These are phyloP conservation scores for Plenodomus biglobosus DNA, from an alignment of 2,329 filamentous ascomycete genomes.

Conservation along the genomic window DNA sequence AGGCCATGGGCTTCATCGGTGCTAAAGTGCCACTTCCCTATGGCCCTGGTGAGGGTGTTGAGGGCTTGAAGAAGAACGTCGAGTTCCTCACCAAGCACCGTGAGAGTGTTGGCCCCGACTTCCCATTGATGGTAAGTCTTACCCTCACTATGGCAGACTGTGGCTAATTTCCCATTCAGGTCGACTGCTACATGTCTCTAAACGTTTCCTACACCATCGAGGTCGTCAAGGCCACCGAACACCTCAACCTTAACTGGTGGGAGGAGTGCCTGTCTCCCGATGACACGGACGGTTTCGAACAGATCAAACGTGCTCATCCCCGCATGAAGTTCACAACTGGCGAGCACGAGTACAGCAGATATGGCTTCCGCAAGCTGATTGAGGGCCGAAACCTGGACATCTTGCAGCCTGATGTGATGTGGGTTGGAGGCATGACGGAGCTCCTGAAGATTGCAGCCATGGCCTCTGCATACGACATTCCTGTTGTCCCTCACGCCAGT, in stretches of 20 bases:
- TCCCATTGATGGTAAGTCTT: constrained; percentile 70
- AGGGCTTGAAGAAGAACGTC: constrained; percentile 83
- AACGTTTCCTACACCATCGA: constrained; percentile 93
- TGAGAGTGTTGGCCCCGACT: constrained; percentile 82
- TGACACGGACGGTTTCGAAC: constrained; percentile 85
- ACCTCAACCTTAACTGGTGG: constrained; percentile 95
- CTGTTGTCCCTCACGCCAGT: constrained; percentile 91
- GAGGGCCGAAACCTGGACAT: constrained; percentile 92
- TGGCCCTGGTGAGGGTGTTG: constrained; percentile 82
- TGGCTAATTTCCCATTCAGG: background rate
- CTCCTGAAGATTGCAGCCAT: constrained; percentile 85
- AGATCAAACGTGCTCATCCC: constrained; percentile 88
- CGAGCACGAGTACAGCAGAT: constrained; percentile 93
- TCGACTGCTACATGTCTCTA: constrained; percentile 96
- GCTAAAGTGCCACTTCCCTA: constrained; percentile 89
- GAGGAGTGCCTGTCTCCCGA: constrained; percentile 91
- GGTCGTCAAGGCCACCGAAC: constrained; percentile 77
- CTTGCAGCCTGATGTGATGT: constrained; percentile 96
- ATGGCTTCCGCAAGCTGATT: constrained; percentile 91
- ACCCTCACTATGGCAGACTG: background rate
- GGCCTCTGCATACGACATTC: constrained; percentile 90
- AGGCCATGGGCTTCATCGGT: constrained; percentile 85
- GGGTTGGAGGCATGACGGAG: constrained; percentile 91
- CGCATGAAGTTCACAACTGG: constrained; percentile 92
- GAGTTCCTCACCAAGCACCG: constrained; percentile 85